A percentile compares a stretch with the other conserved stretches of the same genome.
Evolutionary conservation across 2,329 filamentous ascomycete species (phyloP).

Genomic region (Sarocladium strictum): DNA sequence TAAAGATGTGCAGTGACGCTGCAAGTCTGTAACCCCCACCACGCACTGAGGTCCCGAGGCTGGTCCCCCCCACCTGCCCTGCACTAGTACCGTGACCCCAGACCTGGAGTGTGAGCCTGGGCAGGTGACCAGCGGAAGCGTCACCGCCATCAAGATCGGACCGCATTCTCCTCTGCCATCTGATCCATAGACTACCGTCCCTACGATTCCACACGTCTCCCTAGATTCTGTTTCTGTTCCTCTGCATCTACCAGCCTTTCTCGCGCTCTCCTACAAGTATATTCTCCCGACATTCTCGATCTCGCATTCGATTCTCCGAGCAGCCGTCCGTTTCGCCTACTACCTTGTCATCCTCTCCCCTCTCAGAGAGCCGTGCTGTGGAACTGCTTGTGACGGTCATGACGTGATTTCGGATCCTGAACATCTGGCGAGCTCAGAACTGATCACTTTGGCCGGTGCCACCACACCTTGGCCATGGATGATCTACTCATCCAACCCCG

Average conservation of each 20-base stretch:
- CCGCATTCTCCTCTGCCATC: neutral
- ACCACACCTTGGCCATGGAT: constrained; percentile 6
- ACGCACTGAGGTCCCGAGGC: too few relatives aligned
- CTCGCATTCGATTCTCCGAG: neutral
- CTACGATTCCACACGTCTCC: neutral
- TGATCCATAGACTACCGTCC: neutral
- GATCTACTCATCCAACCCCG: constrained; percentile 11
- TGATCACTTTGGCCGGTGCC: neutral
- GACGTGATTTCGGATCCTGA: neutral
- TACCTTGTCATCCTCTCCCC: too few relatives aligned
- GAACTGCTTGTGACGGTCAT: neutral
- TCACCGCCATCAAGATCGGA: neutral
- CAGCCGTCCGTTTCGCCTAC: neutral
- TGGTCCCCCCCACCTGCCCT: neutral
- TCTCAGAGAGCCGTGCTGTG: neutral
- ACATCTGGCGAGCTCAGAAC: neutral
- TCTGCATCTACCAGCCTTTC: neutral
- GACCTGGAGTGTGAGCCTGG: neutral
- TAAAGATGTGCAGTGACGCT: too few relatives aligned
- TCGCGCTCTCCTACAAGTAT: neutral
- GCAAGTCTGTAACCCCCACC: too few relatives aligned
- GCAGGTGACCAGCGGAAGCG: neutral
- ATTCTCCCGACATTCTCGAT: neutral
- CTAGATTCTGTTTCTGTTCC: neutral
- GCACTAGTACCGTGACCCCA: neutral